A percentile compares a stretch with the other conserved stretches of the same genome.
phyloP scores from a whole-genome alignment of 2,329 filamentous ascomycete species.

The Alternaria sp. region DNA sequence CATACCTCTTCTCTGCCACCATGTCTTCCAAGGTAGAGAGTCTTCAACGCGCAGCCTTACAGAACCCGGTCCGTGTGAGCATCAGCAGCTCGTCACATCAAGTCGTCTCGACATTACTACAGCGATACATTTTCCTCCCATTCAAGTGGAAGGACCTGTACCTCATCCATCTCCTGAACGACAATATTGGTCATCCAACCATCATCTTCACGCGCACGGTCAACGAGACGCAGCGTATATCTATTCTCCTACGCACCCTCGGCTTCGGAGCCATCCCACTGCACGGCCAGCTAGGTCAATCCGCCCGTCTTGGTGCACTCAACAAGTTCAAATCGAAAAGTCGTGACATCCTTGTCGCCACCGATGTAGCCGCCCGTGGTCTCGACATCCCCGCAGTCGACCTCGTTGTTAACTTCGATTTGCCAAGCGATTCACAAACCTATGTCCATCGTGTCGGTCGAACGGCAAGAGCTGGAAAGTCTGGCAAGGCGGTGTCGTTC shows the following conservation, averaged over 20 bases:
- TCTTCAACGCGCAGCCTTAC: conserved; percentile 86
- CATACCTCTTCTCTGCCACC: conserved; percentile 87
- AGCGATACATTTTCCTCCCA: conserved; percentile 81
- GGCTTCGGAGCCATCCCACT: conserved; percentile 92
- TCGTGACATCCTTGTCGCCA: conserved; percentile 89
- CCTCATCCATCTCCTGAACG: conserved; percentile 84
- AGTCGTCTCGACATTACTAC: conserved; percentile 86
- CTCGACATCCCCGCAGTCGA: conserved; percentile 94
- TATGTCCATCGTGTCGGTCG: conserved; percentile 91
- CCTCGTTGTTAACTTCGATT: conserved; percentile 83
- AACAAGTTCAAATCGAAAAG: conserved; percentile 85
- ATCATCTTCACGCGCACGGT: conserved; percentile 95
- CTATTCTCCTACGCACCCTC: conserved; percentile 81
- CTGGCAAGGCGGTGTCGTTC: conserved; percentile 79
- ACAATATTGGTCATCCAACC: conserved; percentile 82
- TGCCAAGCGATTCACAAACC: conserved; percentile 85
- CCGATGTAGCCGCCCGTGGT: conserved; percentile 91
- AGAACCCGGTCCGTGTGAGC: conserved; percentile 82
- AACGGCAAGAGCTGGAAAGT: conserved; percentile 86
- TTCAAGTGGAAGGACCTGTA: conserved; percentile 88
- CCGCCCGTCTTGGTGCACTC: conserved; percentile 82
- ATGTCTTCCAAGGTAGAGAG: conserved; percentile 94
- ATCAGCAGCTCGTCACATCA: conserved; percentile 86
- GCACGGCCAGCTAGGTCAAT: conserved; percentile 90
- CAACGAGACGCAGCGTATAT: conserved; percentile 85